These are phyloP conservation scores for Populus hybrid DNA, from an alignment of 441 rosid species.

Conservation along the genomic window DNA sequence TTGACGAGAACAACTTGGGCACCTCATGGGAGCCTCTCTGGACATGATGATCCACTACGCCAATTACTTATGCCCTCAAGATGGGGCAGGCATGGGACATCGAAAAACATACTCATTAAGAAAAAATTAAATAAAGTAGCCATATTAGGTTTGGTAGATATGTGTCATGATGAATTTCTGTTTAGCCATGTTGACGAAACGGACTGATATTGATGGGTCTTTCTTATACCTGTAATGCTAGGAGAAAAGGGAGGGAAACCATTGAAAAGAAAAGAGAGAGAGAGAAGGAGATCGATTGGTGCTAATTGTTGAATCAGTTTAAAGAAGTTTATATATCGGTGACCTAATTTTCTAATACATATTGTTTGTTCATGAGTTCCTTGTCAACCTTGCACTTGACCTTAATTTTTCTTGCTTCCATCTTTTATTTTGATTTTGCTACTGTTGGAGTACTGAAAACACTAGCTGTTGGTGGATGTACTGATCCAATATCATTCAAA, in stretches of 20 bases:
- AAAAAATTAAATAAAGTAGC: not conserved
- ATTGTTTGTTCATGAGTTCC: not conserved
- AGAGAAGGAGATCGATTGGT: not conserved
- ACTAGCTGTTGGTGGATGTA: not conserved
- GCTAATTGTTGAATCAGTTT: not conserved
- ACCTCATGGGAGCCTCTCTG: constrained; percentile 52
- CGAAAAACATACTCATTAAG: not conserved
- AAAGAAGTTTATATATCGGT: constrained; percentile 2
- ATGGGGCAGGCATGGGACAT: not conserved
- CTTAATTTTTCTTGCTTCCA: not conserved
- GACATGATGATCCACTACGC: constrained; percentile 35
- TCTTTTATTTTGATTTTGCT: not conserved
- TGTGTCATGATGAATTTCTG: not conserved
- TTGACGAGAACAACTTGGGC: constrained; percentile 35
- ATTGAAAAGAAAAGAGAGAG: not conserved
- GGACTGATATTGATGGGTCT: not conserved
- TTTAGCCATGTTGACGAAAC: not conserved
- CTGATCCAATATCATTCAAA: not conserved
- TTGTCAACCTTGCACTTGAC: not conserved
- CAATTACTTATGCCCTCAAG: not conserved
- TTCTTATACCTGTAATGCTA: not conserved
- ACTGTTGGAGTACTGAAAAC: not conserved
- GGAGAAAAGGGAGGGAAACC: not conserved
- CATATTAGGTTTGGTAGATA: not conserved
- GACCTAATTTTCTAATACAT: not conserved